Percentiles rank a stretch among this genome's conserved stretches.
Conservation (phyloP, 331 rosid species). For the Quercus phellos region DNA sequence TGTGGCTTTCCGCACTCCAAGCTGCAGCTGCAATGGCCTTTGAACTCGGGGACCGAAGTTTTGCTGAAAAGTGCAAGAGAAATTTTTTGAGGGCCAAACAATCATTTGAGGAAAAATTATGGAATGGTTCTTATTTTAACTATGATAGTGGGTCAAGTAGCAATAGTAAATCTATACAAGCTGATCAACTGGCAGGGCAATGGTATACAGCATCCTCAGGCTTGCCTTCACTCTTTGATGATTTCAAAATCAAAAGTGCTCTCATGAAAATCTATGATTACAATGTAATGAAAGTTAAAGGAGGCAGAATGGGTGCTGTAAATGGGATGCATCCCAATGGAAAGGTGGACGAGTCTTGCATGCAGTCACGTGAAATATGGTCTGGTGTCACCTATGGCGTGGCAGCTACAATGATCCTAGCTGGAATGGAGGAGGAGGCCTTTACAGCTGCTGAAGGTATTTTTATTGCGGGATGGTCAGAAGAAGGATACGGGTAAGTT, state of each 20-base stretch:
- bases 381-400: conserved; percentile 89
- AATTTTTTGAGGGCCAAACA: conserved; percentile 84
- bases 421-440: conserved; percentile 96
- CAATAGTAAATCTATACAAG: conserved; percentile 92
- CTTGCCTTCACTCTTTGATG: conserved; percentile 80
- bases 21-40: conserved; percentile 98
- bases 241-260: conserved; percentile 63
- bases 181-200: conserved; percentile 97
- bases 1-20: conserved; percentile 97
- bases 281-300: conserved; percentile 90
- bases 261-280: conserved; percentile 78
- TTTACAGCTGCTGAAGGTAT: conserved; percentile 87
- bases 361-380: conserved; percentile 99
- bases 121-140: conserved; percentile 96
- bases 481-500: conserved; percentile 92
- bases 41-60: conserved; percentile 72
- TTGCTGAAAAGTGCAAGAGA: conserved; percentile 90
- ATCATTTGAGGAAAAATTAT: conserved; percentile 68
- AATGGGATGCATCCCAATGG: conserved; percentile 97
- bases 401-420: conserved; percentile 92
- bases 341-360: conserved; percentile 93
- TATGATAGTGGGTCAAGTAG: conserved; percentile 92
- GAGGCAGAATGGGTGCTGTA: conserved; percentile 98
- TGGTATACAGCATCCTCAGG: conserved; percentile 99
- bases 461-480: conserved; percentile 93